These are phyloP conservation scores for Rheum nobile DNA, from an alignment of 148 eudicot genomes.

Conservation along the genomic window DNA sequence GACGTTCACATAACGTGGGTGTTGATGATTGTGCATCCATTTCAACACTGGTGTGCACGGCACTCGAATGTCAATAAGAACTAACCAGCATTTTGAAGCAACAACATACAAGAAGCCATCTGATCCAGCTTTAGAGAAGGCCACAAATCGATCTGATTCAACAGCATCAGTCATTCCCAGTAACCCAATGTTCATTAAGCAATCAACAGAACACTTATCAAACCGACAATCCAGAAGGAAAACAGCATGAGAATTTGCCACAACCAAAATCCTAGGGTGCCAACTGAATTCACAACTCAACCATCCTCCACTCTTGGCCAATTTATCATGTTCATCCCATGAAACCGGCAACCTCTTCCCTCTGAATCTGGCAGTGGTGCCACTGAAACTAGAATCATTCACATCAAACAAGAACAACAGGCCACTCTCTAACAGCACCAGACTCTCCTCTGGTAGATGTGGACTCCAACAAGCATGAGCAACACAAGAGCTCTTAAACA, in stretches of 20 bases:
- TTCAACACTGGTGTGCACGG: constrained; percentile 48
- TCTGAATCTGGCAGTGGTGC: constrained; percentile 9
- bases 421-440: constrained; percentile 45
- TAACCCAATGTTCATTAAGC: constrained; percentile 40
- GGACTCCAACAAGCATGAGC: constrained; percentile 6
- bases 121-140: constrained; percentile 46
- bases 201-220: constrained; percentile 19
- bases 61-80: constrained; percentile 63
- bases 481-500: constrained; percentile 2
- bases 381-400: constrained; percentile 10
- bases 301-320: constrained; percentile 34
- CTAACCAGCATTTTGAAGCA: constrained; percentile 39
- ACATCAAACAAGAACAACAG: constrained; percentile 52
- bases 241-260: constrained; percentile 46
- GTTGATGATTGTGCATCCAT: constrained; percentile 54
- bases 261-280: constrained; percentile 63
- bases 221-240: constrained; percentile 58
- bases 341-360: constrained; percentile 34
- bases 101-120: constrained; percentile 41
- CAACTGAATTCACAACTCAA: constrained; percentile 73
- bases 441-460: constrained; percentile 21
- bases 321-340: constrained; percentile 25
- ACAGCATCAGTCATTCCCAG: constrained; percentile 13
- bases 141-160: constrained; percentile 39
- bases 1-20: constrained; percentile 41